Evolutionary conservation across 192 early-diverging fungal species (phyloP), one percentile per base, ranked within the genome.

Genomic region (Chytriomyces sp.): DNA sequence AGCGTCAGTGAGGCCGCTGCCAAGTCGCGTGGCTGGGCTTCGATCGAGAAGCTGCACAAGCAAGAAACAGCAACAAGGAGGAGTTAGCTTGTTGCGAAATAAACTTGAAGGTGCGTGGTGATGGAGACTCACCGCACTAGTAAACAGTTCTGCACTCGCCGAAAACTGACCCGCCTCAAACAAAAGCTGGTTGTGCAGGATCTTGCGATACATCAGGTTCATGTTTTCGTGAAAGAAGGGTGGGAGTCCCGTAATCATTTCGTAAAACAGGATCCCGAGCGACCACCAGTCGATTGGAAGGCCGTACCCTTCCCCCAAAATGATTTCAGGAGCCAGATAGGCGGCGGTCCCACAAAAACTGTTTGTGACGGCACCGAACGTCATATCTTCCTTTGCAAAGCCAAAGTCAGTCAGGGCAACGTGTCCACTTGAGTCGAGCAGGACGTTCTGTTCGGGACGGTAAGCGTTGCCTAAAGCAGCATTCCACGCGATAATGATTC

Each of bases 271-370:
- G 57, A 93, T 90, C 8, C 92, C 92, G 5, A 93, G 76, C 10
- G 89, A 86, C 90, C 91, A 93, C 92, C 91, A 93, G 55, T 93
- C 92, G 10, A 93, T 88, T 0, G 85, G 79, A 57, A 89, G 83
- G 12, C 82, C 84, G 64, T 93, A 93, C 8, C 88, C 86, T 30
- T 85, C 73, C 3, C 86, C 86, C 19, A 77, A 76, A n/a, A 93
- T 71, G 19, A 93, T 88, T 78, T 93, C 92, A 4, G 94, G 94
- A 0, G 95, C 95, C 63, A 96, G 84, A 28, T 77, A 81, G 63
- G 81, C 81, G n/a, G 81, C 77, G 6, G 81, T 82, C 19, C 80
- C 76, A 56, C 79, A 77, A 52, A 82, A 83, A 4, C 82, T 84
- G 61, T 84, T 83, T 10, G 82, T 84, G 1, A 68, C 73, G 25